A percentile compares a stretch with the other conserved stretches of the same genome.
These are phyloP conservation scores for Jatropha multifida DNA, from an alignment of 441 rosid species.

Conservation along the genomic window DNA sequence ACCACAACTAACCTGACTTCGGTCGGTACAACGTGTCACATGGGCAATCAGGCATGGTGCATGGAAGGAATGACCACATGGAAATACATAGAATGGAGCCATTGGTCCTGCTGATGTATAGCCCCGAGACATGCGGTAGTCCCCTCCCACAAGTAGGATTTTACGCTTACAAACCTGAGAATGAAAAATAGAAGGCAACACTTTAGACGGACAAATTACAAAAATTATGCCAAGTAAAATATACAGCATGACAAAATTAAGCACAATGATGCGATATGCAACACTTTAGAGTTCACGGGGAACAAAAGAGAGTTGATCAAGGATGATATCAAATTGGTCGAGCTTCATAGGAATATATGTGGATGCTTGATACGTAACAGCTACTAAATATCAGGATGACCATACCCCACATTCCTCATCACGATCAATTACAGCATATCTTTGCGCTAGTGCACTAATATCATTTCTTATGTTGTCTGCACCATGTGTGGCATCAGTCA, in stretches of 20 bases:
- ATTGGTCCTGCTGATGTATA: conserved; percentile 77
- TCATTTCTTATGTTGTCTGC: conserved; percentile 99
- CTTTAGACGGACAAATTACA: background rate
- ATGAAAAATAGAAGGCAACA: conserved; percentile 17
- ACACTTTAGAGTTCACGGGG: background rate
- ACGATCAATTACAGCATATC: conserved; percentile 90
- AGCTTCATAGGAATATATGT: conserved; percentile 13
- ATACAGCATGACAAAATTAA: background rate
- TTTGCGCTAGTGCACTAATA: conserved; percentile 93
- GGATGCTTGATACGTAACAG: background rate
- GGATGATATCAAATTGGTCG: conserved; percentile 11
- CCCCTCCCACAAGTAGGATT: conserved; percentile 65
- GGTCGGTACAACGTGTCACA: conserved; percentile 78
- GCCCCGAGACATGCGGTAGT: conserved; percentile 67
- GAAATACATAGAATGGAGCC: conserved; percentile 96
- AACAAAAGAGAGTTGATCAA: conserved; percentile 12
- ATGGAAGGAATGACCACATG: conserved; percentile 95
- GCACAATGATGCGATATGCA: background rate
- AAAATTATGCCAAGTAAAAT: background rate
- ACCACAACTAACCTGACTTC: conserved; percentile 59
- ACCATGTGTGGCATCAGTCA: conserved; percentile 99
- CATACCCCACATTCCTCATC: conserved; percentile 99
- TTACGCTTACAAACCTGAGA: conserved; percentile 81
- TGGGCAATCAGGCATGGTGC: conserved; percentile 88
- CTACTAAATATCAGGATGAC: conserved; percentile 28